Evolutionary conservation across 139 green algal genomes (phyloP).

Genomic region (Edaphochlamys debaryana): DNA sequence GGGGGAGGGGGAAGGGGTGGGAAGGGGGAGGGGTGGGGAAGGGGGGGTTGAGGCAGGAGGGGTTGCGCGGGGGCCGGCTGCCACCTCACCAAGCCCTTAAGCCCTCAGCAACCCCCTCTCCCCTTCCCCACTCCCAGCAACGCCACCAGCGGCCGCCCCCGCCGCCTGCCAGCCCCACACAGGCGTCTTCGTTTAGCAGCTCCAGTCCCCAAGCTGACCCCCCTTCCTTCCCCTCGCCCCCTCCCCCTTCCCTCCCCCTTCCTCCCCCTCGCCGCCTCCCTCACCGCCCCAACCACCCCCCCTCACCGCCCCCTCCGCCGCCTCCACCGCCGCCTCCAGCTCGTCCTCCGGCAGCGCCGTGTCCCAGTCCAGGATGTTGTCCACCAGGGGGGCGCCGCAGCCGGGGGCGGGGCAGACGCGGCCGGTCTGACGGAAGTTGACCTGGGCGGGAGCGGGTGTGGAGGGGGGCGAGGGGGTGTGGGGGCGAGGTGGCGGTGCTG

Average conservation of each 20-base stretch:
- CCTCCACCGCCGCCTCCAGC: constrained; percentile 72
- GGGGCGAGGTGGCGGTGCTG: too few species aligned
- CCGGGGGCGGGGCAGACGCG: constrained; percentile 68
- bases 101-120: too few species aligned
- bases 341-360: constrained; percentile 88
- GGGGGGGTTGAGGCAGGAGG: neutral
- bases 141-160: too few species aligned
- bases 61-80: too few species aligned
- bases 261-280: constrained; percentile 53
- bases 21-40: neutral
- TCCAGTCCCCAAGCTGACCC: too few species aligned
- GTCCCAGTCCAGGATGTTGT: constrained; percentile 93
- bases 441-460: neutral
- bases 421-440: constrained; percentile 90
- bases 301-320: constrained; percentile 66
- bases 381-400: constrained; percentile 74
- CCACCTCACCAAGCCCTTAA: too few species aligned
- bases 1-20: neutral
- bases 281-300: neutral
- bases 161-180: too few species aligned
- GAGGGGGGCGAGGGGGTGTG: too few species aligned
- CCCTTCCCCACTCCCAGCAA: too few species aligned
- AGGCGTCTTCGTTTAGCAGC: too few species aligned
- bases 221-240: neutral
- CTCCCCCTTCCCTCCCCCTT: neutral